A percentile compares a stretch with the other conserved stretches of the same genome.
phyloP scores from a whole-genome alignment of 176 grass and related monocot genomes.

The Carex parvula region DNA sequence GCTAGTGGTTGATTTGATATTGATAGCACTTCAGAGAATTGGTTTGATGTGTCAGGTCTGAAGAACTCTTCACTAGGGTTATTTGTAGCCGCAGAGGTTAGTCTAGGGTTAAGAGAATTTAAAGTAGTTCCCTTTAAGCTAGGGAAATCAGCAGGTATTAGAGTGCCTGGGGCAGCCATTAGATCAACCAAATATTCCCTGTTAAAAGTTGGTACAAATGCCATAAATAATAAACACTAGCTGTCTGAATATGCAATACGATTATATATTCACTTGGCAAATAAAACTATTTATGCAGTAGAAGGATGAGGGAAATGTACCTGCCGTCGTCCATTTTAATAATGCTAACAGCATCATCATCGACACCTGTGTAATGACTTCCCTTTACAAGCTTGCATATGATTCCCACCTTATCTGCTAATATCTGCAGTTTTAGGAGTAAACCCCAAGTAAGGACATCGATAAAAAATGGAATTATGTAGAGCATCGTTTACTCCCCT shows the following conservation, averaged over 20 bases:
- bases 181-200: conserved; percentile 99
- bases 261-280: conserved; percentile 21
- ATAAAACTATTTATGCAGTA: conserved; percentile 20
- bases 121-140: conserved; percentile 71
- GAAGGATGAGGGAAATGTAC: conserved; percentile 37
- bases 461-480: neutral
- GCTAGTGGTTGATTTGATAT: conserved; percentile 38
- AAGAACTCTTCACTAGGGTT: conserved; percentile 32
- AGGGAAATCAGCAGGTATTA: conserved; percentile 89
- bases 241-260: conserved; percentile 17
- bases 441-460: conserved; percentile 15
- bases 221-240: conserved; percentile 20
- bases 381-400: conserved; percentile 97
- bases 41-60: conserved; percentile 34
- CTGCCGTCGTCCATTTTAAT: conserved; percentile 92
- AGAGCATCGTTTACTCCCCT: conserved; percentile 7
- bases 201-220: conserved; percentile 26
- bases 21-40: conserved; percentile 46
- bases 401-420: conserved; percentile 94
- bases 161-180: conserved; percentile 91
- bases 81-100: conserved; percentile 24
- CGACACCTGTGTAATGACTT: conserved; percentile 93
- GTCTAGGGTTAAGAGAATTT: conserved; percentile 42
- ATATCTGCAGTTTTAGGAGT: conserved; percentile 53
- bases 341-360: conserved; percentile 98